phyloP scores from a whole-genome alignment of 495 filamentous ascomycete genomes.

The Rusavskia elegans region DNA sequence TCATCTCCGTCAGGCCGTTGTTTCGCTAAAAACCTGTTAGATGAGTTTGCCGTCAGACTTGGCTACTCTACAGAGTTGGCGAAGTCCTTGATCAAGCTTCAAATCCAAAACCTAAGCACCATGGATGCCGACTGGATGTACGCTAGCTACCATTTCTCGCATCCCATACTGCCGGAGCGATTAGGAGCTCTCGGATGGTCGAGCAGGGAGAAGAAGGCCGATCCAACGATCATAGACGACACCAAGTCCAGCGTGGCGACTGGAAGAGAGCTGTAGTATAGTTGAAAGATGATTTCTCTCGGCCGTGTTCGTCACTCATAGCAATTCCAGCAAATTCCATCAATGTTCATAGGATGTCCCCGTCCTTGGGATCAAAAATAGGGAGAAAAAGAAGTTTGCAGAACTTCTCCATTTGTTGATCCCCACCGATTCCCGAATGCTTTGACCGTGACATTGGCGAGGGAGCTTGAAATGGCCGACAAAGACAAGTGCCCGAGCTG shows the following conservation, averaged over 20 bases:
- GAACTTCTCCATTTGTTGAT: no score
- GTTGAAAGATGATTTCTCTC: neutral
- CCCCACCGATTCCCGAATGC: no score
- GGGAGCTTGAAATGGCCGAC: no score
- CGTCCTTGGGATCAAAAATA: neutral
- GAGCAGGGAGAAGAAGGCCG: conserved; percentile 36
- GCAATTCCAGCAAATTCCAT: neutral
- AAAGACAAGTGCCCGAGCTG: no score
- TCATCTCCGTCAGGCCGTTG: neutral
- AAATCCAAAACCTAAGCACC: conserved; percentile 92
- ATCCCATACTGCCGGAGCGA: conserved; percentile 88
- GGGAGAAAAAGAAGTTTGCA: no score
- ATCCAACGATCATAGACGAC: conserved; percentile 30
- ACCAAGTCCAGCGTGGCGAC: conserved; percentile 38
- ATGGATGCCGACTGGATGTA: conserved; percentile 99
- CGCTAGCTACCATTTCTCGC: conserved; percentile 93
- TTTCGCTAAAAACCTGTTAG: conserved; percentile 16
- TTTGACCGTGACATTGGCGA: no score
- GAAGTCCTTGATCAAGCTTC: conserved; percentile 81
- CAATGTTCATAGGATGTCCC: neutral
- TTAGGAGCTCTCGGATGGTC: conserved; percentile 80
- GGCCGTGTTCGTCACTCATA: neutral
- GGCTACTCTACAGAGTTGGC: conserved; percentile 81
- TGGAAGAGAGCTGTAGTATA: conserved; percentile 39
- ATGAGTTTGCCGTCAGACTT: conserved; percentile 68